Conservation (phyloP, 306 rosid species). For the Macrotyloma uniflorum region DNA sequence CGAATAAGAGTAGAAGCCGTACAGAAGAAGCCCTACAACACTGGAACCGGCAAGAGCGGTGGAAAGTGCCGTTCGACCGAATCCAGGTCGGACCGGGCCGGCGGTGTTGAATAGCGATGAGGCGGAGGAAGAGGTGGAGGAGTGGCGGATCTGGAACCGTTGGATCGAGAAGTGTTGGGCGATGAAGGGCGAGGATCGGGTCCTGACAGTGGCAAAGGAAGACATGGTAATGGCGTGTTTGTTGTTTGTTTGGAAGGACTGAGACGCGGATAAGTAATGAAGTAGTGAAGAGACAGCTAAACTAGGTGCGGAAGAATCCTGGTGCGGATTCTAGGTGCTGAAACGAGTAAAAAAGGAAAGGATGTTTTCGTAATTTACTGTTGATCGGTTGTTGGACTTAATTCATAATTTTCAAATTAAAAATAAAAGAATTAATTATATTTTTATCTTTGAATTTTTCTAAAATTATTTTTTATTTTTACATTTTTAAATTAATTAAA, state of each 20-base stretch:
- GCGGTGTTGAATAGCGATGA: conserved; percentile 1
- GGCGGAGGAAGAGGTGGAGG: conserved; percentile 34
- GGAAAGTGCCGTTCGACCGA: conserved; percentile 43
- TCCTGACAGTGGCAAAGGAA: conserved; percentile 47
- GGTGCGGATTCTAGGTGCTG: neutral
- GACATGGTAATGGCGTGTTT: conserved; percentile 36
- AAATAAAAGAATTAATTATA: too few species aligned
- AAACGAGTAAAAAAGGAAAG: neutral
- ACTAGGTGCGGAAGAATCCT: neutral
- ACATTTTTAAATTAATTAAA: too few species aligned
- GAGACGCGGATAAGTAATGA: neutral
- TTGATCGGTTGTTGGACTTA: neutral
- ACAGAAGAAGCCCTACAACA: conserved; percentile 53
- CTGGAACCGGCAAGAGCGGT: conserved; percentile 51
- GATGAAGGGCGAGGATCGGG: conserved; percentile 43
- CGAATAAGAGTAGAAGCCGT: conserved; percentile 39
- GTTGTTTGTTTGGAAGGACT: neutral
- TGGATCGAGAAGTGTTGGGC: conserved; percentile 29
- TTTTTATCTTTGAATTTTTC: too few species aligned
- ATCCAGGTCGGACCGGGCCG: conserved; percentile 7
- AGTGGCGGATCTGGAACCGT: conserved; percentile 35
- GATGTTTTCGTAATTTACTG: neutral
- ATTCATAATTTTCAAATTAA: too few species aligned
- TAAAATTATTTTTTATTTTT: too few species aligned
- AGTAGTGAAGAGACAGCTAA: neutral